Evolutionary conservation across 2,329 filamentous ascomycete genomes (phyloP).

Genomic region (Chaetomium globosum): DNA sequence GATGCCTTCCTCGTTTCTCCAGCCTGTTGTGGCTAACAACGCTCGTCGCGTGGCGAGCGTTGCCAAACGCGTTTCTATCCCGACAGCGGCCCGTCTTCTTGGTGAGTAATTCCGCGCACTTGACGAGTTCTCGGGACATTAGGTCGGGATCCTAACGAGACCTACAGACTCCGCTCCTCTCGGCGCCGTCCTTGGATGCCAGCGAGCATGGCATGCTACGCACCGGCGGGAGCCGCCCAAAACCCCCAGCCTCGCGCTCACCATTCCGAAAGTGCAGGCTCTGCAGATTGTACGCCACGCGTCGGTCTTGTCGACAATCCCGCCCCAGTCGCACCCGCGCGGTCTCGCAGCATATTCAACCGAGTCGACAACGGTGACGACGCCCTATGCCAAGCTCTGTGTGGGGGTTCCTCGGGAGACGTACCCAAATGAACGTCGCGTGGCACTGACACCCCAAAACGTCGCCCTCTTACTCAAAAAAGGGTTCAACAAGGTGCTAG

Average conservation of each 20-base stretch:
- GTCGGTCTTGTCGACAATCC: slow-evolving; percentile 41
- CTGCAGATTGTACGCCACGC: slow-evolving; percentile 48
- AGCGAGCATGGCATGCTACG: slow-evolving; percentile 48
- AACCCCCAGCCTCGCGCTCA: slow-evolving; percentile 35
- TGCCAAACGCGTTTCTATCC: slow-evolving; percentile 24
- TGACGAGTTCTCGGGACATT: too few species aligned
- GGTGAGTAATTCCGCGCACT: slow-evolving; percentile 25
- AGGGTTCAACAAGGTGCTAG: slow-evolving; percentile 73
- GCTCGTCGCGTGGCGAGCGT: slow-evolving; percentile 25
- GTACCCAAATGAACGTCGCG: slow-evolving; percentile 77
- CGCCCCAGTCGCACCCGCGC: slow-evolving; percentile 25
- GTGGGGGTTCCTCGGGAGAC: slow-evolving; percentile 80
- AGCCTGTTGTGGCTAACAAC: slow-evolving; percentile 34
- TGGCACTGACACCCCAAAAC: slow-evolving; percentile 83
- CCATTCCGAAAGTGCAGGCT: slow-evolving; percentile 38
- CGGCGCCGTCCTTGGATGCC: slow-evolving; percentile 31
- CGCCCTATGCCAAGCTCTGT: slow-evolving; percentile 70
- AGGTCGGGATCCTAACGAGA: slow-evolving; percentile 25
- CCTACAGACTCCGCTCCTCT: slow-evolving; percentile 26
- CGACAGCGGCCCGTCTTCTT: slow-evolving; percentile 21
- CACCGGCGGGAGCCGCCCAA: slow-evolving; percentile 35
- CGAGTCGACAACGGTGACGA: slow-evolving; percentile 50
- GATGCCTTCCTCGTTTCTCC: slow-evolving; percentile 34
- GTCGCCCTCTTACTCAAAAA: slow-evolving; percentile 82
- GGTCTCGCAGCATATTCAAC: slow-evolving; percentile 45